These are phyloP conservation scores for Cornus florida DNA, from an alignment of 148 eudicot species.

Conservation along the genomic window DNA sequence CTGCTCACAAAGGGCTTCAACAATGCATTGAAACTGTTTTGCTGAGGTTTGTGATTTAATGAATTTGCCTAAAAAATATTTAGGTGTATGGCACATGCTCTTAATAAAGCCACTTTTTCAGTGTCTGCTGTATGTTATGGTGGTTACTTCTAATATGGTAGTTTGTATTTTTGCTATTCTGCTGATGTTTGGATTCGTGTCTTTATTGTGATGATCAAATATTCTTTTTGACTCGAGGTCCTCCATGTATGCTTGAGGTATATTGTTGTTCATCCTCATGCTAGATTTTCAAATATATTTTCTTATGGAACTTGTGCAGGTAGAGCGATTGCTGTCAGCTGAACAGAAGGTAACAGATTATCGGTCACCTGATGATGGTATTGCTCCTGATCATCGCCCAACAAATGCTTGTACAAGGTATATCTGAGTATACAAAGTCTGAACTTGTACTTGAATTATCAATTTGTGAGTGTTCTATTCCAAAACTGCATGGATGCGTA, in stretches of 20 bases:
- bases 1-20: constrained; percentile 95
- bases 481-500: background rate
- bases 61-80: constrained; percentile 1
- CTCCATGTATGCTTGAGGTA: background rate
- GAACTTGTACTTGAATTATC: background rate
- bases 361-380: constrained; percentile 88
- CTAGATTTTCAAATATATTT: background rate
- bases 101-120: background rate
- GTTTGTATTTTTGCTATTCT: background rate
- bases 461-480: background rate
- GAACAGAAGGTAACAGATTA: constrained; percentile 92
- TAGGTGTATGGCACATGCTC: background rate
- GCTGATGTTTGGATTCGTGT: background rate
- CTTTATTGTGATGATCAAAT: background rate
- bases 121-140: background rate
- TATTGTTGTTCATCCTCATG: constrained; percentile 3
- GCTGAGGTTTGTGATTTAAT: constrained; percentile 74
- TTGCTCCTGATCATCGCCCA: constrained; percentile 91
- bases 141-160: background rate
- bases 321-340: constrained; percentile 86
- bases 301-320: constrained; percentile 41
- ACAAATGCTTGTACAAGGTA: constrained; percentile 94
- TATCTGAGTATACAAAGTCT: background rate
- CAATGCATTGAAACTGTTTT: constrained; percentile 97
- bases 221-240: background rate